phyloP scores from a whole-genome alignment of 805 yeast genomes.

The Torulaspora indica region DNA sequence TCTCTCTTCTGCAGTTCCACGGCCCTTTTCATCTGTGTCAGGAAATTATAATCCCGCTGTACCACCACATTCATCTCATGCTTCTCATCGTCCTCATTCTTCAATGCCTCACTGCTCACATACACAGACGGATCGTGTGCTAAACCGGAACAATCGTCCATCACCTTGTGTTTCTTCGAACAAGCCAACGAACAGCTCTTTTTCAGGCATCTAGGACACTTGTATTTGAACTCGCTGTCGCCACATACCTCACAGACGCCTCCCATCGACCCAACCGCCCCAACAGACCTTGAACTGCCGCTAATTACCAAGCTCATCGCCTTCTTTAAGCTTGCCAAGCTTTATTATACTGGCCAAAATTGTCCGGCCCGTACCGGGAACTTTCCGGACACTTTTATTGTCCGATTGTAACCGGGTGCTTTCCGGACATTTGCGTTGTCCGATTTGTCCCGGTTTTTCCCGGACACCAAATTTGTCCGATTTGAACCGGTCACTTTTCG shows the following conservation, averaged over 20 bases:
- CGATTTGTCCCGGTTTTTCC: too few relatives aligned
- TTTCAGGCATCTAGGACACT: conserved; percentile 71
- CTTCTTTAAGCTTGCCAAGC: conserved; percentile 4
- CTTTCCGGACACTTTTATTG: conserved; percentile 1
- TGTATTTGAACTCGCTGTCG: conserved; percentile 49
- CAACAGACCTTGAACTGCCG: not conserved
- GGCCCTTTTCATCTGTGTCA: conserved; percentile 54
- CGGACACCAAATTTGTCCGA: conserved; percentile 7
- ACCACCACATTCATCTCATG: conserved; percentile 43
- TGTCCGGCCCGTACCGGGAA: conserved; percentile 5
- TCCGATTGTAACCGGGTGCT: too few relatives aligned
- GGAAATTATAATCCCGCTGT: conserved; percentile 79
- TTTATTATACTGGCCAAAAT: not conserved
- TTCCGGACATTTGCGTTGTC: too few relatives aligned
- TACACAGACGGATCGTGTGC: conserved; percentile 55
- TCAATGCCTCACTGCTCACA: conserved; percentile 46
- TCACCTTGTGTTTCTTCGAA: conserved; percentile 62
- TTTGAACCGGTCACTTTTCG: not conserved
- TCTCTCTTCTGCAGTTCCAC: conserved; percentile 58
- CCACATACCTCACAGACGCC: conserved; percentile 45
- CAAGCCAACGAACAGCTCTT: conserved; percentile 69
- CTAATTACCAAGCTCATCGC: conserved; percentile 5
- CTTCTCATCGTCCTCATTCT: conserved; percentile 34
- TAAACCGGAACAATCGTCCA: conserved; percentile 59
- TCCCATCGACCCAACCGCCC: conserved; percentile 6